Percentiles rank a stretch among this genome's conserved stretches.
Conservation (phyloP, 2,329 filamentous ascomycete species). For the Alternaria rosae region DNA sequence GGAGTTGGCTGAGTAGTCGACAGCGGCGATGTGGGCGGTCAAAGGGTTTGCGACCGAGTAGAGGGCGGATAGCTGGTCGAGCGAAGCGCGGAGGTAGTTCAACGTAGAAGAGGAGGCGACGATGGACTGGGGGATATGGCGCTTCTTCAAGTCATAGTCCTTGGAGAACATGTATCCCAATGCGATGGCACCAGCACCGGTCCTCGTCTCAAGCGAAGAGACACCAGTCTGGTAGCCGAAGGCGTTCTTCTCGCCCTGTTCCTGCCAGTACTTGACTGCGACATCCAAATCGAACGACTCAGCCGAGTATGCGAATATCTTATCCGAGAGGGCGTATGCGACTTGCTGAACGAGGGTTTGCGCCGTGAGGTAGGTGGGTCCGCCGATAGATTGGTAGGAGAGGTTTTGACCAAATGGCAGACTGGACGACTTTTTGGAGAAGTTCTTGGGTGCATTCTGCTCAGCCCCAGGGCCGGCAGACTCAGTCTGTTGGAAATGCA, state of each 20-base stretch:
- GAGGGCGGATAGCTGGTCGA: slow-evolving; percentile 90
- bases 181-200: slow-evolving; percentile 88
- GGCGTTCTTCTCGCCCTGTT: slow-evolving; percentile 75
- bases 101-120: slow-evolving; percentile 86
- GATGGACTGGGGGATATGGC: slow-evolving; percentile 89
- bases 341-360: slow-evolving; percentile 96
- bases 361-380: slow-evolving; percentile 90
- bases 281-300: slow-evolving; percentile 90
- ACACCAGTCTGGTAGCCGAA: slow-evolving; percentile 82
- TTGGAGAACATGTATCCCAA: slow-evolving; percentile 97
- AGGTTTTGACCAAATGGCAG: slow-evolving; percentile 63
- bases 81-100: slow-evolving; percentile 77
- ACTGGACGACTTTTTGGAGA: slow-evolving; percentile 55
- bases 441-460: slow-evolving; percentile 42
- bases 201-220: slow-evolving; percentile 82
- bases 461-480: slow-evolving; percentile 48
- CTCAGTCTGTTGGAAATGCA: slow-evolving; percentile 50
- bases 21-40: slow-evolving; percentile 88
- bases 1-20: slow-evolving; percentile 76
- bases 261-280: slow-evolving; percentile 80
- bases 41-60: slow-evolving; percentile 93
- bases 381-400: slow-evolving; percentile 69
- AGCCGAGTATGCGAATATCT: slow-evolving; percentile 95
- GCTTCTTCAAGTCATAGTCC: slow-evolving; percentile 91
- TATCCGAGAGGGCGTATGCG: slow-evolving; percentile 92